Evolutionary conservation across 2,329 filamentous ascomycete species (phyloP).

Genomic region (Biscogniauxia marginata): DNA sequence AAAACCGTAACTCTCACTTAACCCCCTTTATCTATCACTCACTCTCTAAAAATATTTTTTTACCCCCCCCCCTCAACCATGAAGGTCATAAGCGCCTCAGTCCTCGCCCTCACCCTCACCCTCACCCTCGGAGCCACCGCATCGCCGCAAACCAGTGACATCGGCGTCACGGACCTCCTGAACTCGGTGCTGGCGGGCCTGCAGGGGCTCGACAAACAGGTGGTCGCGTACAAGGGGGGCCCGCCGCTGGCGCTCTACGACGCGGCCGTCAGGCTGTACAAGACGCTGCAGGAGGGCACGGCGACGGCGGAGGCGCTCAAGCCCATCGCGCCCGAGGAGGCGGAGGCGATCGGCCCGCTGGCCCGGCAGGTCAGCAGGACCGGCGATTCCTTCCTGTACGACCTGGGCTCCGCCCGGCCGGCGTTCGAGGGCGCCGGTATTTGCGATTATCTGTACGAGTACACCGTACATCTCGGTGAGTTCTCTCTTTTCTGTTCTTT

Average conservation of each 20-base stretch:
- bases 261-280: slow-evolving; percentile 5
- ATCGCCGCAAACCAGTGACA: neutral
- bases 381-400: slow-evolving; percentile 9
- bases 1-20: too few species aligned
- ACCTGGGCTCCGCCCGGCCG: slow-evolving; percentile 6
- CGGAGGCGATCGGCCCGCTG: slow-evolving; percentile 7
- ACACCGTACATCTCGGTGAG: slow-evolving; percentile 10
- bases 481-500: neutral
- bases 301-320: neutral
- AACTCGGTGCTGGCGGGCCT: slow-evolving; percentile 5
- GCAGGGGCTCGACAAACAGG: slow-evolving; percentile 11
- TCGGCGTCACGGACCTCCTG: slow-evolving; percentile 5
- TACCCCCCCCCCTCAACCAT: slow-evolving; percentile 7
- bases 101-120: slow-evolving; percentile 1
- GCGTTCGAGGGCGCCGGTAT: slow-evolving; percentile 8
- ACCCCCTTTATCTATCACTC: too few species aligned
- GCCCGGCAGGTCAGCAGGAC: neutral
- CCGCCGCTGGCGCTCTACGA: slow-evolving; percentile 8
- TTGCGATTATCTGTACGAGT: slow-evolving; percentile 8
- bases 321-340: slow-evolving; percentile 17
- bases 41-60: neutral
- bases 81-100: slow-evolving; percentile 5
- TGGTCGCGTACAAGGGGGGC: slow-evolving; percentile 10
- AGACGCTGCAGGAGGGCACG: slow-evolving; percentile 3
- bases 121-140: neutral